Evolutionary conservation across 1,139 yeast genomes (phyloP).

Genomic region (Geotrichum cucujoidarum): DNA sequence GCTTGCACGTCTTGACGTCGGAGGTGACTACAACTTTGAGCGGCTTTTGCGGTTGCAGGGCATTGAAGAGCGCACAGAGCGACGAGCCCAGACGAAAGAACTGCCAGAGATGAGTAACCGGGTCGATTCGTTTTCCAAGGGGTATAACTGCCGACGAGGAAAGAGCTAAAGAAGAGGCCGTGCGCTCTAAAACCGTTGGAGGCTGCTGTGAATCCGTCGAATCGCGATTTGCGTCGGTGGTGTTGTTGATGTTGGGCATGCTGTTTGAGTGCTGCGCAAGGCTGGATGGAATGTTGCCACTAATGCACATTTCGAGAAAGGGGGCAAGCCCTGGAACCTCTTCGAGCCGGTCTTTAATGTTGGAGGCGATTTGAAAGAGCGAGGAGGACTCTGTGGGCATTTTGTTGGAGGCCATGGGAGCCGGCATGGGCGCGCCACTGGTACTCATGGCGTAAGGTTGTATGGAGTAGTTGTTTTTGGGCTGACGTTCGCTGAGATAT

Average conservation of each 20-base stretch:
- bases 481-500: not conserved
- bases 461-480: not conserved
- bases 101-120: constrained; percentile 87
- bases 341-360: constrained; percentile 54
- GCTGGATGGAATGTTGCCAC: constrained; percentile 20
- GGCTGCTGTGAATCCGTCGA: constrained; percentile 15
- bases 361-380: constrained; percentile 64
- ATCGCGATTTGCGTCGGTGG: constrained; percentile 9
- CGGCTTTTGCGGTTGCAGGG: constrained; percentile 38
- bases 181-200: constrained; percentile 7
- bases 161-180: constrained; percentile 13
- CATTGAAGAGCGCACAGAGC: constrained; percentile 75
- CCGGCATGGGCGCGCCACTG: constrained; percentile 17
- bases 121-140: constrained; percentile 51
- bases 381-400: constrained; percentile 39
- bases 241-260: constrained; percentile 11
- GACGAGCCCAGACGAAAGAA: constrained; percentile 91
- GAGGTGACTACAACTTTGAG: constrained; percentile 41
- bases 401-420: constrained; percentile 16
- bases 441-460: constrained; percentile 8
- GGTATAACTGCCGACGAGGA: constrained; percentile 23
- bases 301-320: constrained; percentile 48
- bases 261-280: constrained; percentile 9
- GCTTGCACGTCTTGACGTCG: constrained; percentile 79
- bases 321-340: constrained; percentile 68